A percentile compares a stretch with the other conserved stretches of the same genome.
These are phyloP conservation scores for Collariella sp. DNA, from an alignment of 495 filamentous ascomycete genomes.

Conservation along the genomic window DNA sequence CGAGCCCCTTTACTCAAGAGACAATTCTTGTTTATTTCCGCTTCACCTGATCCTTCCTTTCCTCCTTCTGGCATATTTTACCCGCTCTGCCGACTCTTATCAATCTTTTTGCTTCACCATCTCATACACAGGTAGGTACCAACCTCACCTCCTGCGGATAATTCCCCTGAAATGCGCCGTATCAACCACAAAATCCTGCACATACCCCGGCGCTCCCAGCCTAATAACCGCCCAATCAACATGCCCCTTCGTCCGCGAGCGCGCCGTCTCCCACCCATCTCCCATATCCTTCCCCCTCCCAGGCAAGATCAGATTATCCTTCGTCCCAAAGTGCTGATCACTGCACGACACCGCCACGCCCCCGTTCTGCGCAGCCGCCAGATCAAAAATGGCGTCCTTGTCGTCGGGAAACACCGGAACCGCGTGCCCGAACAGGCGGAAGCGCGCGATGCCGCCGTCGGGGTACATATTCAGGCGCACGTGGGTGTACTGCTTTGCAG, in stretches of 20 bases:
- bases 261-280: slow-evolving; percentile 89
- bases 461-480: slow-evolving; percentile 85
- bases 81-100: slow-evolving; percentile 46
- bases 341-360: slow-evolving; percentile 67
- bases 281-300: slow-evolving; percentile 87
- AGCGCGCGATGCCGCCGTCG: slow-evolving; percentile 86
- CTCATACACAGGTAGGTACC: no score
- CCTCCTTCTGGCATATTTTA: slow-evolving; percentile 50
- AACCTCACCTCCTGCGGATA: slow-evolving; percentile 71
- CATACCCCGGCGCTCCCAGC: slow-evolving; percentile 61
- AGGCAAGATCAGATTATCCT: slow-evolving; percentile 74
- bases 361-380: slow-evolving; percentile 75
- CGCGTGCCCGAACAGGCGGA: slow-evolving; percentile 71
- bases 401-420: slow-evolving; percentile 61
- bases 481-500: slow-evolving; percentile 67
- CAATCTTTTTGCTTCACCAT: no score
- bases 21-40: no score
- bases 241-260: slow-evolving; percentile 67
- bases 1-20: no score
- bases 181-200: slow-evolving; percentile 70
- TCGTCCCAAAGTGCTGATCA: slow-evolving; percentile 80
- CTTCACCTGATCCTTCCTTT: no score
- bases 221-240: slow-evolving; percentile 78
- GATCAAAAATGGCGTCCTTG: slow-evolving; percentile 59
- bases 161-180: slow-evolving; percentile 89